phyloP scores from a whole-genome alignment of 2,329 filamentous ascomycete species.

The Gnomoniopsis sp. region DNA sequence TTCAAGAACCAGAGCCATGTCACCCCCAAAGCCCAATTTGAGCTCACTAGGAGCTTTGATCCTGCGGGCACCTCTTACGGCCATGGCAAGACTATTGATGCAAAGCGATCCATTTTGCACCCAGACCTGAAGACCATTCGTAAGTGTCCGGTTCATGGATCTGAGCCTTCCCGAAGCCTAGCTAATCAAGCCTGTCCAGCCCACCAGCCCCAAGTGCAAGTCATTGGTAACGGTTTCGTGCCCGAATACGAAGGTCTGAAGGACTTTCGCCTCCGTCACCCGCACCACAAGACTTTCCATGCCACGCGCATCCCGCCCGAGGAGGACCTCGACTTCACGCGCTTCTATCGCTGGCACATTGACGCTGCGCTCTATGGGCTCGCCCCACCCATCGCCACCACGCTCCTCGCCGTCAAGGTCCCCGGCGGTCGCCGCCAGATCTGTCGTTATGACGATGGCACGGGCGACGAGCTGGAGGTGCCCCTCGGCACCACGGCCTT shows the following conservation, averaged over 20 bases:
- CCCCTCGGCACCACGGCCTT: constrained; percentile 76
- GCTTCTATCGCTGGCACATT: constrained; percentile 77
- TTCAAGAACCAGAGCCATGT: constrained; percentile 65
- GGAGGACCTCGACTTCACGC: constrained; percentile 45
- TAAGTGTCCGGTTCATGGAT: background rate
- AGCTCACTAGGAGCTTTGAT: constrained; percentile 72
- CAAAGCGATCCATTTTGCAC: constrained; percentile 63
- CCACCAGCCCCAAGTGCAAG: constrained; percentile 75
- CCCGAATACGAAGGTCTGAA: constrained; percentile 66
- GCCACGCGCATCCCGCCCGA: constrained; percentile 54
- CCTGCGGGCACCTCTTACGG: constrained; percentile 64
- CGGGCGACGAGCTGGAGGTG: constrained; percentile 61
- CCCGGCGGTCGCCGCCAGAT: constrained; percentile 64
- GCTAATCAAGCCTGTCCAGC: constrained; percentile 26
- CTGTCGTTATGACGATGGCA: constrained; percentile 70
- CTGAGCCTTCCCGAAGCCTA: background rate
- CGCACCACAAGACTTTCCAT: constrained; percentile 77
- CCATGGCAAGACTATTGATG: constrained; percentile 71
- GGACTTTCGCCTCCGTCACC: constrained; percentile 67
- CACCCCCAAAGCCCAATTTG: constrained; percentile 68
- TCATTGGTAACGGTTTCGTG: constrained; percentile 74
- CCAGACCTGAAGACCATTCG: constrained; percentile 76
- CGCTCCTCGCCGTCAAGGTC: constrained; percentile 70
- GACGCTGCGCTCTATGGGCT: constrained; percentile 74
- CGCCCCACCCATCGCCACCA: constrained; percentile 70